Evolutionary conservation across 352 stramenopile species (phyloP).

Genomic region (Pythium phragmiticola): DNA sequence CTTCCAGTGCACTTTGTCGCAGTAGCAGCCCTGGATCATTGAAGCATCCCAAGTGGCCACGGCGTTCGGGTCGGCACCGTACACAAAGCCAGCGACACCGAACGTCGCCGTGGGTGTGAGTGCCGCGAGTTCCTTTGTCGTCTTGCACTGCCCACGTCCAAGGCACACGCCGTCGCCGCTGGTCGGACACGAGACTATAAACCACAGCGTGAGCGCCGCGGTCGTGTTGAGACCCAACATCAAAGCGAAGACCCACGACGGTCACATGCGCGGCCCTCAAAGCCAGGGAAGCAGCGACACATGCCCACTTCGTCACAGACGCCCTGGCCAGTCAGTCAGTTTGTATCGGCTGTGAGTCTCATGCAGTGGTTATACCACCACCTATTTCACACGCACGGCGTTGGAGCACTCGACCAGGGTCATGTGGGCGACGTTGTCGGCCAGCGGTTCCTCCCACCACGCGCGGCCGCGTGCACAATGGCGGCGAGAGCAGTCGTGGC

Average conservation of each 20-base stretch:
- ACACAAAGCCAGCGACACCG: slow-evolving; percentile 44
- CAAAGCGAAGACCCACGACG: slow-evolving; percentile 32
- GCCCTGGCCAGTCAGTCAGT: slow-evolving; percentile 34
- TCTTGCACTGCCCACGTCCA: slow-evolving; percentile 44
- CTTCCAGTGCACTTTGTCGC: slow-evolving; percentile 72
- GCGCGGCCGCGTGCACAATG: slow-evolving; percentile 51
- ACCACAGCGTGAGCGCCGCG: not conserved
- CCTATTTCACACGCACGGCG: slow-evolving; percentile 31
- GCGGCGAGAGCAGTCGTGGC: slow-evolving; percentile 56
- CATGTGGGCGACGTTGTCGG: slow-evolving; percentile 54
- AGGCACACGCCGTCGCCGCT: slow-evolving; percentile 37
- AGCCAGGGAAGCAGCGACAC: slow-evolving; percentile 60
- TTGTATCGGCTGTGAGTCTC: not conserved
- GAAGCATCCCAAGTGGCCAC: slow-evolving; percentile 86
- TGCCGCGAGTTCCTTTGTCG: slow-evolving; percentile 51
- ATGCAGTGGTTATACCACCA: not conserved
- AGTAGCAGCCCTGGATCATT: slow-evolving; percentile 84
- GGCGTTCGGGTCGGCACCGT: slow-evolving; percentile 74
- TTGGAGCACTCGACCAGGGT: slow-evolving; percentile 67
- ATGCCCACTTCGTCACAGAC: slow-evolving; percentile 49
- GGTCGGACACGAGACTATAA: slow-evolving; percentile 47
- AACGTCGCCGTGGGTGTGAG: slow-evolving; percentile 44
- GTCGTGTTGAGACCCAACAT: not conserved
- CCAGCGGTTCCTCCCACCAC: slow-evolving; percentile 64
- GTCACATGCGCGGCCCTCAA: slow-evolving; percentile 70